Conservation (phyloP, 805 yeast species). For the Yarrowia sp. region DNA sequence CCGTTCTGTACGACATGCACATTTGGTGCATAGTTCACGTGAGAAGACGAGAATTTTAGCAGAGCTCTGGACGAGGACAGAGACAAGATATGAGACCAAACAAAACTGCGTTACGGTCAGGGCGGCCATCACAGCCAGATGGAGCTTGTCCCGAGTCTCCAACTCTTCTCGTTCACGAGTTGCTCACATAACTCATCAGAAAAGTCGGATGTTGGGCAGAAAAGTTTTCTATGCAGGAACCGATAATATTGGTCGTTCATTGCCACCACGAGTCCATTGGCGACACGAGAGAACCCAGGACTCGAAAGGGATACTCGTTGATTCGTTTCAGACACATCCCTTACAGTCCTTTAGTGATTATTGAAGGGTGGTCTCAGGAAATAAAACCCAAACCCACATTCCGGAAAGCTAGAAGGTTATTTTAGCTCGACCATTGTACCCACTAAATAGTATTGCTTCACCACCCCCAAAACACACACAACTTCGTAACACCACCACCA, state of each 20-base stretch:
- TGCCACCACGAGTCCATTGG: too few relatives aligned
- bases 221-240: constrained; percentile 33
- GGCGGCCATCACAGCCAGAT: too few relatives aligned
- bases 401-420: constrained; percentile 8
- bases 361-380: neutral
- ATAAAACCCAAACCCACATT: constrained; percentile 27
- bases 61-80: neutral
- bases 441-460: constrained; percentile 5
- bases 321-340: too few relatives aligned
- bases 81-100: neutral
- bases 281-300: neutral
- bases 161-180: too few relatives aligned
- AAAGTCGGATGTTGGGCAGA: constrained; percentile 1
- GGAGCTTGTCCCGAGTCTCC: too few relatives aligned
- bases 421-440: constrained; percentile 12
- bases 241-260: neutral
- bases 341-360: too few relatives aligned
- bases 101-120: neutral
- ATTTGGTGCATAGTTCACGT: constrained; percentile 27
- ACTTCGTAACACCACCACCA: neutral
- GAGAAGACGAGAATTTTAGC: constrained; percentile 4
- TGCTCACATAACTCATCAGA: too few relatives aligned
- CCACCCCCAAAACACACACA: constrained; percentile 9
- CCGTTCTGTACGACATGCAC: constrained; percentile 9
- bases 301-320: too few relatives aligned